Conservation (phyloP, 2,329 filamentous ascomycete species). For the Pestalotiopsis sp. region DNA sequence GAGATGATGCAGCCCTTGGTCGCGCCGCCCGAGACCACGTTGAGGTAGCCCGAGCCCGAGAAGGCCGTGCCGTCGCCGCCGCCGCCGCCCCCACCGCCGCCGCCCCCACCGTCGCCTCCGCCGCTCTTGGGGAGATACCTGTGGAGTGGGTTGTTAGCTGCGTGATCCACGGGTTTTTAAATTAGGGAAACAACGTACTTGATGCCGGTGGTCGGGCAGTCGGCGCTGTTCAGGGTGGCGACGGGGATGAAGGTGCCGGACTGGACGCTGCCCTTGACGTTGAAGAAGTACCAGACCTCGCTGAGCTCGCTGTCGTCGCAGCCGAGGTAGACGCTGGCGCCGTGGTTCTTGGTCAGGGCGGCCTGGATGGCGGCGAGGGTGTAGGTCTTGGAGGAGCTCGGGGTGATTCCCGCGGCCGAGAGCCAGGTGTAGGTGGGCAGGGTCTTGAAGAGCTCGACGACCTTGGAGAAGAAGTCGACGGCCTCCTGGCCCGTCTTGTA, state of each 20-base stretch:
- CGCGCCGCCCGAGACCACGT: constrained; percentile 52
- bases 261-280: constrained; percentile 60
- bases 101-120: not conserved
- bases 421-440: constrained; percentile 68
- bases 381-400: constrained; percentile 59
- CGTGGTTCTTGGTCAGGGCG: constrained; percentile 55
- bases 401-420: constrained; percentile 60
- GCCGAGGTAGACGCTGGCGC: constrained; percentile 59
- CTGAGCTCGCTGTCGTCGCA: constrained; percentile 49
- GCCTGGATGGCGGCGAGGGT: constrained; percentile 58
- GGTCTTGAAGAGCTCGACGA: constrained; percentile 67
- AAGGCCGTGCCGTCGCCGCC: constrained; percentile 28
- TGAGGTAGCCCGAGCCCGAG: constrained; percentile 61
- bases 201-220: constrained; percentile 19
- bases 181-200: constrained; percentile 3
- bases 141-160: not conserved
- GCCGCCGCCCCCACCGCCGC: not conserved
- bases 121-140: constrained; percentile 26
- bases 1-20: constrained; percentile 68
- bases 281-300: constrained; percentile 67
- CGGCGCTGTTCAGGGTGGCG: constrained; percentile 2
- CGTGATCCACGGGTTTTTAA: not conserved
- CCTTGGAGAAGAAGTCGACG: constrained; percentile 68
- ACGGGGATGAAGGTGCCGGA: constrained; percentile 53
- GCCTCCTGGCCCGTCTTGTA: constrained; percentile 66